phyloP scores from a whole-genome alignment of 768 basidiomycete species.

The Serendipita vermifera region DNA sequence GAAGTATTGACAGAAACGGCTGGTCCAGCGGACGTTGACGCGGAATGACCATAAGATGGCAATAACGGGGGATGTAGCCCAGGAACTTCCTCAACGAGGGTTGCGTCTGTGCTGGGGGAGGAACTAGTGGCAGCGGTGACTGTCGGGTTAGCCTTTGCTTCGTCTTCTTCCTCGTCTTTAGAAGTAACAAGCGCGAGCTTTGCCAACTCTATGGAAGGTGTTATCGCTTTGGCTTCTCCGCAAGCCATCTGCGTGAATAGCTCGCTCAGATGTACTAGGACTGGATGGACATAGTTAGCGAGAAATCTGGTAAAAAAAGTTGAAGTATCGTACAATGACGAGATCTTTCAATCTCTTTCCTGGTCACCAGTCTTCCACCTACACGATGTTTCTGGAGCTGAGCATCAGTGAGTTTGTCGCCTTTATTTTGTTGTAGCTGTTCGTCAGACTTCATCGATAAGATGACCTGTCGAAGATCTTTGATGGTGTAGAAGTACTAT shows the following conservation, averaged over 20 bases:
- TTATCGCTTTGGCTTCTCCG: conserved; percentile 51
- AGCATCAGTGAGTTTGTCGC: conserved; percentile 63
- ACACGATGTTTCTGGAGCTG: conserved; percentile 75
- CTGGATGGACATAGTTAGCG: conserved; percentile 31
- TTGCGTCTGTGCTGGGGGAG: conserved; percentile 80
- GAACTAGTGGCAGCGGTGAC: conserved; percentile 45
- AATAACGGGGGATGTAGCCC: neutral
- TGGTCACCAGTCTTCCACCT: conserved; percentile 71
- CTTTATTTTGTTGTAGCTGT: conserved; percentile 40
- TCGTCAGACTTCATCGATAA: conserved; percentile 38
- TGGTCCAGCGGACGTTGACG: neutral
- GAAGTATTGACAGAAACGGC: conserved; percentile 16
- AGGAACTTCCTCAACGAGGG: conserved; percentile 67
- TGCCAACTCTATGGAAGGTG: conserved; percentile 74
- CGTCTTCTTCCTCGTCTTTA: conserved; percentile 80
- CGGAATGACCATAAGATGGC: neutral
- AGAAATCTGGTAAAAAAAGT: conserved; percentile 13
- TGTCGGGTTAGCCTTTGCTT: conserved; percentile 40
- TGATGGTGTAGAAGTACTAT: conserved; percentile 97
- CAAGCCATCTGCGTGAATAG: conserved; percentile 69
- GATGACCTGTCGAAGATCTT: conserved; percentile 69
- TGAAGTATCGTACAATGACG: conserved; percentile 52
- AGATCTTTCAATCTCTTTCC: conserved; percentile 69
- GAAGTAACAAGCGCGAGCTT: conserved; percentile 85
- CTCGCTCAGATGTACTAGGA: conserved; percentile 64